Base-by-base conservation (phyloP, 495 filamentous ascomycete genomes). In the Parachaetomium inaequale region DNA sequence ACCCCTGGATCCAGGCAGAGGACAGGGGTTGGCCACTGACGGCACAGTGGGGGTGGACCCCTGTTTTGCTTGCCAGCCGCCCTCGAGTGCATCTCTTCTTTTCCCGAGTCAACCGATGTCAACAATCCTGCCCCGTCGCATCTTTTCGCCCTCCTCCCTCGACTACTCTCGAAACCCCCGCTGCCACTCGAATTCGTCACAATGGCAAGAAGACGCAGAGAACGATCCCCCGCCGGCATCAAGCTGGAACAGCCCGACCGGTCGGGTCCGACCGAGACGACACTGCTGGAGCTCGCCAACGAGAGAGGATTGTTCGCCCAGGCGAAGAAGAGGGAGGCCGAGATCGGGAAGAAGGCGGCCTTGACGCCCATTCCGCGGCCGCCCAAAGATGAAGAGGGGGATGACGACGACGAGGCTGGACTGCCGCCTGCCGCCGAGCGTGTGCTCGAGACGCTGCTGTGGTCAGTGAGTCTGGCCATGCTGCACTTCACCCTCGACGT, bases 401-500 rank as follows among this genome's bases (percentile, higher is more conserved):
- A 66, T 2, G 66, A 70, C 0, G 71, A 73, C 0, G 72, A 72
- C 1, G 72, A 64, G 0, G 62, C 51, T 0, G 65, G 26, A 14
- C 34, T 80, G 40, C 75, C 77, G 4, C 75, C 77, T 7, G 63
- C 59, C 0, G 74, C 72, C 2, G 88, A 87, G 14, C 80, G 83
- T 17, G 61, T 83, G 10, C 76, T 84, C 56, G 78, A 88, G 17
- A 78, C 88, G 7, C 57, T 88, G n/a, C 80, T 88, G n/a, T 90
- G 82, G 79, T 83, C 86, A 11, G 65, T 87, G 5, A 88, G 88
- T 45, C 76, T 97, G 66, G 81, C 85, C 19, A 91, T 91, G 77
- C 79, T 96, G 28, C 90, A 96, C 73, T 86, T 95, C 66, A 92
- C 91, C 2, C 81, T 98, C 28, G 91, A 94, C 65, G 89, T 93